phyloP scores from a whole-genome alignment of 2,329 filamentous ascomycete species.

The Davidsoniella eucalypti region DNA sequence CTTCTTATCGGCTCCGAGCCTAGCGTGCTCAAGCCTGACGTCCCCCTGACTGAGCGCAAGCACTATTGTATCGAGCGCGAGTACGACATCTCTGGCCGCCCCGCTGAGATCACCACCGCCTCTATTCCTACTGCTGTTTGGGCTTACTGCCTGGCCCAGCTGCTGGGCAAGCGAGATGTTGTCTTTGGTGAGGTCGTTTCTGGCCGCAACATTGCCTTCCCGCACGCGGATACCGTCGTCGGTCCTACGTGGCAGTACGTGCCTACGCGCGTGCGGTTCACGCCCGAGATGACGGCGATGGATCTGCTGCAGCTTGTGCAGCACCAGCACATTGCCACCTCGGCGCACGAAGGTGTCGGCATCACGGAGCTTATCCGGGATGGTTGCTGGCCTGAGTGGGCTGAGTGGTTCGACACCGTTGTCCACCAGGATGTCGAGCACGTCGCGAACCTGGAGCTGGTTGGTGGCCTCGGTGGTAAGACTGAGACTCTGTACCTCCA shows the following conservation, averaged over 20 bases:
- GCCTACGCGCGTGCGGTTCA: constrained; percentile 43
- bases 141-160: constrained; percentile 43
- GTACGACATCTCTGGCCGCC: constrained; percentile 29
- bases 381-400: constrained; percentile 26
- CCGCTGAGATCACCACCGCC: constrained; percentile 41
- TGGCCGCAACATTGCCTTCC: constrained; percentile 42
- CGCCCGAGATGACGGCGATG: constrained; percentile 29
- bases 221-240: constrained; percentile 34
- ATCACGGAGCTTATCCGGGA: constrained; percentile 37
- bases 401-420: constrained; percentile 35
- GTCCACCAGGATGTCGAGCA: constrained; percentile 45
- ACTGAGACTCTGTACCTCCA: constrained; percentile 45
- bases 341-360: constrained; percentile 37
- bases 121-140: constrained; percentile 52
- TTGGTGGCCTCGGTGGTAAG: constrained; percentile 21
- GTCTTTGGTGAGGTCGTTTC: constrained; percentile 51
- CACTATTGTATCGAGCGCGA: constrained; percentile 28
- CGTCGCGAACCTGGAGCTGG: constrained; percentile 35
- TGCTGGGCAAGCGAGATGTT: constrained; percentile 36
- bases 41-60: constrained; percentile 21
- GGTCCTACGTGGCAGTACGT: constrained; percentile 54
- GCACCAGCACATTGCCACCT: constrained; percentile 38
- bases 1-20: constrained; percentile 40
- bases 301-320: constrained; percentile 38
- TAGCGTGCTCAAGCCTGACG: constrained; percentile 23